Evolutionary conservation across 1,284 basidiomycete species (phyloP).

Genomic region (Boletellus dicymbophilus): DNA sequence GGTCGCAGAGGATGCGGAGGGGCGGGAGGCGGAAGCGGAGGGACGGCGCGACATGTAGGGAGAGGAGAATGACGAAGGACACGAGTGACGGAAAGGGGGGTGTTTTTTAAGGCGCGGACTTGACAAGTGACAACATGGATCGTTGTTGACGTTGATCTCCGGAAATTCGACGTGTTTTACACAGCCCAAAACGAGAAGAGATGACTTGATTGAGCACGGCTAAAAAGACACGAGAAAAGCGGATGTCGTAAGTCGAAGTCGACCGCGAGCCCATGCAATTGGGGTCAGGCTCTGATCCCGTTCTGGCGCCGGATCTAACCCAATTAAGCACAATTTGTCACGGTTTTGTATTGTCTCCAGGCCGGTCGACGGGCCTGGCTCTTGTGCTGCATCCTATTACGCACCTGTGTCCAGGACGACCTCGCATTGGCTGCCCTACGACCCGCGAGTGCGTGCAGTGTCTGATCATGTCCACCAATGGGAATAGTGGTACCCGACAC

Average conservation of each 20-base stretch:
- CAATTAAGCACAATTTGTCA: constrained; percentile 3
- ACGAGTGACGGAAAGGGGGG: neutral
- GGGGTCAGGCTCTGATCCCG: constrained; percentile 24
- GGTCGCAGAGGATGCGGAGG: constrained; percentile 28
- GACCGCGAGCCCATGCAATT: constrained; percentile 25
- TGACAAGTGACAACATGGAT: constrained; percentile 22
- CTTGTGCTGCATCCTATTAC: too few species aligned
- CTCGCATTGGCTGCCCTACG: too few species aligned
- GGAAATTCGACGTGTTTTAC: constrained; percentile 28
- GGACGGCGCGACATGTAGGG: constrained; percentile 55
- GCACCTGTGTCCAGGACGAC: too few species aligned
- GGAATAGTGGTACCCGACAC: constrained; percentile 21
- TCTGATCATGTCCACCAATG: constrained; percentile 4
- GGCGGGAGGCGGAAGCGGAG: constrained; percentile 39
- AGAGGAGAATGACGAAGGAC: constrained; percentile 9
- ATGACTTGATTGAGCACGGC: constrained; percentile 21
- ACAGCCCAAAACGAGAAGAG: constrained; percentile 22
- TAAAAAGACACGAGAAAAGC: constrained; percentile 38
- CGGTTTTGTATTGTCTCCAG: neutral
- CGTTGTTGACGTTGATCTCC: constrained; percentile 35
- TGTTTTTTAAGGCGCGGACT: constrained; percentile 21
- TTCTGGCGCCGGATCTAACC: constrained; percentile 15
- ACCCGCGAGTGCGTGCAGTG: too few species aligned
- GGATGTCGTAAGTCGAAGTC: constrained; percentile 39
- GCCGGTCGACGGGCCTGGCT: too few species aligned